Evolutionary conservation across 2,329 filamentous ascomycete species (phyloP).

Genomic region (Colletotrichum tamarilloi): DNA sequence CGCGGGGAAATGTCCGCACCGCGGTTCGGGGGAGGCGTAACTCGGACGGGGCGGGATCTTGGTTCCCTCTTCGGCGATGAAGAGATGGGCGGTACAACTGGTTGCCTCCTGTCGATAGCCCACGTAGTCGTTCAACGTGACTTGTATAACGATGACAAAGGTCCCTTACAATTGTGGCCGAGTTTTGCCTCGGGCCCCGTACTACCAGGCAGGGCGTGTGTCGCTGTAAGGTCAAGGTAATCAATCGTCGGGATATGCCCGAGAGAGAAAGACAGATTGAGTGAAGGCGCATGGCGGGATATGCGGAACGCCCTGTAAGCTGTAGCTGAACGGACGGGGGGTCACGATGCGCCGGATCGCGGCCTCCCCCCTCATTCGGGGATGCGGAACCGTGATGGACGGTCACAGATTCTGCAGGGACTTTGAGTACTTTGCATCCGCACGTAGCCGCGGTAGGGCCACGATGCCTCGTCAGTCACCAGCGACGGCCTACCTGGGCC

Average conservation of each 20-base stretch:
- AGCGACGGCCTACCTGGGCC: neutral
- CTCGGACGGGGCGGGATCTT: too few species aligned
- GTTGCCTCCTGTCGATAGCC: neutral
- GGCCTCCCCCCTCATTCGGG: neutral
- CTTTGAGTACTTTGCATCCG: neutral
- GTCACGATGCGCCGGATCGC: neutral
- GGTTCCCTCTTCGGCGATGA: neutral
- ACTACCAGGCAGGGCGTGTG: too few species aligned
- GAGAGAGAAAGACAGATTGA: neutral
- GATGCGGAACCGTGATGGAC: neutral
- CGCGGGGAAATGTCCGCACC: neutral
- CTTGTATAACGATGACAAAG: neutral
- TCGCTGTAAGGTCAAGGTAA: neutral
- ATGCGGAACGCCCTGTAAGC: neutral
- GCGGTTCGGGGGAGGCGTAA: neutral
- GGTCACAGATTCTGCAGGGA: conserved; percentile 6
- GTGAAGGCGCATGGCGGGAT: neutral
- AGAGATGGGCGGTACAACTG: neutral
- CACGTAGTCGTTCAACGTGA: neutral
- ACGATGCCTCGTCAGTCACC: neutral
- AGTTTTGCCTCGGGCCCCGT: neutral
- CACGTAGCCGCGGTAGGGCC: neutral
- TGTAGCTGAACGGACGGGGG: neutral
- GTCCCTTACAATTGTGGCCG: neutral
- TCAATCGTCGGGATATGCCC: conserved; percentile 5